phyloP scores from a whole-genome alignment of 1,284 basidiomycete species.

The Coniferiporia sulphurascens region DNA sequence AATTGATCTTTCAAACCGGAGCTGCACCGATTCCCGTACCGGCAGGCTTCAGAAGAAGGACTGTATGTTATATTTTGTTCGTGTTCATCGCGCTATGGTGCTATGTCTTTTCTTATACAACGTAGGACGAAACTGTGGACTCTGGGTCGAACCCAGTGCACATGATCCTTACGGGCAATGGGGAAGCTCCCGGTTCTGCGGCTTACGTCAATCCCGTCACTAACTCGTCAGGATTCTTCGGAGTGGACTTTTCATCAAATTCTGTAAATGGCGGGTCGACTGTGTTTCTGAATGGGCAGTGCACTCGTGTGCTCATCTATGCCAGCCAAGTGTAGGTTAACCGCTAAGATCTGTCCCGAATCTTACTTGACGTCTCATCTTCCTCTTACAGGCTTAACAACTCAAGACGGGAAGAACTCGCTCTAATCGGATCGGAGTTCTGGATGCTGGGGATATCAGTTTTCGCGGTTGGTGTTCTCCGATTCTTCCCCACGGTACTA shows the following conservation, averaged over 20 bases:
- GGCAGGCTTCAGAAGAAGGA: conserved; percentile 16
- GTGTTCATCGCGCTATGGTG: not conserved
- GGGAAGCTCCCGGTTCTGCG: not conserved
- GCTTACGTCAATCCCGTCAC: not conserved
- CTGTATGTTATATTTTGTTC: not conserved
- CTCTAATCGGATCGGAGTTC: conserved; percentile 48
- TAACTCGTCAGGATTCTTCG: conserved; percentile 20
- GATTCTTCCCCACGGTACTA: not conserved
- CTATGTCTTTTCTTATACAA: not conserved
- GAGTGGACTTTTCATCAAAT: conserved; percentile 5
- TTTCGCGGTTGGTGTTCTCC: conserved; percentile 29
- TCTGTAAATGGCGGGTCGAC: not conserved
- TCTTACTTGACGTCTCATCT: not conserved
- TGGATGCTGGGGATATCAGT: conserved; percentile 55
- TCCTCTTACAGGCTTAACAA: conserved; percentile 37
- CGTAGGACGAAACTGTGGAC: not conserved
- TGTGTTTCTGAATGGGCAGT: conserved; percentile 32
- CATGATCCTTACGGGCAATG: not conserved
- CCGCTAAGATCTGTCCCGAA: not conserved
- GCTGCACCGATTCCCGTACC: conserved; percentile 15
- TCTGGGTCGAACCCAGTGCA: not conserved
- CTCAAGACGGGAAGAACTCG: conserved; percentile 45
- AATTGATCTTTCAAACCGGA: conserved; percentile 23
- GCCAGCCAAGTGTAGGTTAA: conserved; percentile 26
- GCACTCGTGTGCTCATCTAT: conserved; percentile 40